Conservation (phyloP, 192 early-diverging fungal genomes). For the Coemansia sp. region DNA sequence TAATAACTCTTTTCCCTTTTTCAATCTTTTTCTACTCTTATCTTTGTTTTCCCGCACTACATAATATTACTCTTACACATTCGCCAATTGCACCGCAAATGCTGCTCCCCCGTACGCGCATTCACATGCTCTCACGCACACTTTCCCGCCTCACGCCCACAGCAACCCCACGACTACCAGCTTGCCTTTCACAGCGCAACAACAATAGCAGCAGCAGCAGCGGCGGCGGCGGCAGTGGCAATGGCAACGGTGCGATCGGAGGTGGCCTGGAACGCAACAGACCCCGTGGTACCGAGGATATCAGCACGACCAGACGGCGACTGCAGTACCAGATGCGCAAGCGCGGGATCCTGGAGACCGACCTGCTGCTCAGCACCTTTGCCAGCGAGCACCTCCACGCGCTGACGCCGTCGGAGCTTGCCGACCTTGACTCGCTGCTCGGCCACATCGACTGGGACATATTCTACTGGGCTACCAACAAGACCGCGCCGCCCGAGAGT, state of each 20-base stretch:
- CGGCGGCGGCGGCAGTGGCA: neutral
- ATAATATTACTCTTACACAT: too few relatives aligned
- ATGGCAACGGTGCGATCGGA: neutral
- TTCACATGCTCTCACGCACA: neutral
- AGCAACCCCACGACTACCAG: neutral
- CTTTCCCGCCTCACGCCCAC: neutral
- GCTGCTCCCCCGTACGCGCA: too few relatives aligned
- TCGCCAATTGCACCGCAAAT: too few relatives aligned
- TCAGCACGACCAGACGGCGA: slow-evolving; percentile 75
- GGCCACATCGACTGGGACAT: slow-evolving; percentile 96
- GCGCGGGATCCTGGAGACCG: slow-evolving; percentile 92
- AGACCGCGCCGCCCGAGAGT: slow-evolving; percentile 63
- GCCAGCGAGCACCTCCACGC: slow-evolving; percentile 62
- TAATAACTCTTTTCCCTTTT: too few relatives aligned
- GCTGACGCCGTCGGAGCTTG: slow-evolving; percentile 62
- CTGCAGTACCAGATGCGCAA: slow-evolving; percentile 88
- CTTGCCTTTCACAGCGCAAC: neutral
- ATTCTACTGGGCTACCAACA: slow-evolving; percentile 85
- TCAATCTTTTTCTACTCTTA: too few relatives aligned
- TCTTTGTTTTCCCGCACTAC: too few relatives aligned
- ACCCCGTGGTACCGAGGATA: slow-evolving; percentile 56
- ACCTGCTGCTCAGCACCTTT: slow-evolving; percentile 89
- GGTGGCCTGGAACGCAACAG: slow-evolving; percentile 51
- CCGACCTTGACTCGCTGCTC: slow-evolving; percentile 79
- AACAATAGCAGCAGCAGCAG: neutral